Evolutionary conservation across 139 green algal species (phyloP), one percentile per base, ranked within the genome.

Genomic region (Closterium sp.): DNA sequence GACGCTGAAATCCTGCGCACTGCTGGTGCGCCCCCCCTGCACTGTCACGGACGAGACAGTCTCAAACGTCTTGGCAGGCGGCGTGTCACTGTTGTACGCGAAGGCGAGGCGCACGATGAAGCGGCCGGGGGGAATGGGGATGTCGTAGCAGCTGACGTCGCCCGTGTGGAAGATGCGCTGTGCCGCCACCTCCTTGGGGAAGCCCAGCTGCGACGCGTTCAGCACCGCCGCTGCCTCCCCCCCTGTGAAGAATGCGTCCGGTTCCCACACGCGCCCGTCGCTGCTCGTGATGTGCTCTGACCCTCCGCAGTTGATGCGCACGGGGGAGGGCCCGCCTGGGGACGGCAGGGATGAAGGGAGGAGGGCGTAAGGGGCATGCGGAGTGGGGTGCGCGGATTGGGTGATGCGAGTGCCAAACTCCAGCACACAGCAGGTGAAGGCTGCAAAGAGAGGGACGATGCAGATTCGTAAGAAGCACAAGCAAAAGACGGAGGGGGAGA

Each of bases 81-180:
- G 13, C 50, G 13, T 21, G 6, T 73, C 50, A 3, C 50, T 89
- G n/a, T 73, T n/a, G 70, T 73, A 90, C 0, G 90, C 90, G 73
- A 92, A 92, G 38, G 31, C 29, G 42, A 31, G 17, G 85, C 70
- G 90, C 32, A 92, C 86, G 85, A 92, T 10, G 90, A 29, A 92
- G 24, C 45, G 45, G 24, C 90, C 90, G 70, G 24, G 21, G 5
- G 90, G 9, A 4, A 90, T 1, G 9, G 62, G 62, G 70, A 92
- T 50, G 24, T 45, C 32, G 70, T 92, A 92, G 70, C 90, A 92
- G 29, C 90, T 89, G 4, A 89, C 28, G 22, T 89, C 90, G 32
- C 42, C 19, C 22, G n/a, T 30, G 42, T 27, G 24, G 45, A 92
- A 92, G 7, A 32, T 30, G 21, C 90, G 90, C 10, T 73, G 50